phyloP scores from a whole-genome alignment of 1,139 yeast genomes.

The Magnusiomyces magnusii region DNA sequence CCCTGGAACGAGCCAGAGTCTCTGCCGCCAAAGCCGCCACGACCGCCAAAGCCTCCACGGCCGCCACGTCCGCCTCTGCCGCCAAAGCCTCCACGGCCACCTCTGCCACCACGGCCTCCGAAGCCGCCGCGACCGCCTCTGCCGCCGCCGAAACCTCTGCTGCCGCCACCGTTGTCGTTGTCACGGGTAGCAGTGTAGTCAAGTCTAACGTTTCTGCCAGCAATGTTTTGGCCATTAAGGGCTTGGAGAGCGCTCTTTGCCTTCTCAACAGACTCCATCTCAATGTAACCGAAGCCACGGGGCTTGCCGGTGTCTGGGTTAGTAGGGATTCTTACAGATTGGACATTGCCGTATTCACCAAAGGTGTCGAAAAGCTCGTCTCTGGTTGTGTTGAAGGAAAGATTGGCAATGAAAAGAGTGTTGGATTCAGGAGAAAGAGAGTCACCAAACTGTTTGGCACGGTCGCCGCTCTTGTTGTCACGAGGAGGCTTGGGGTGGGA shows the following conservation, averaged over 20 bases:
- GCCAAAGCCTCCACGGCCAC: constrained; percentile 26
- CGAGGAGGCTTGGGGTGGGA: constrained; percentile 70
- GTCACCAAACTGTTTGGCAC: constrained; percentile 13
- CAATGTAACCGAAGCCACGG: constrained; percentile 98
- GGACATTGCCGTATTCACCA: constrained; percentile 68
- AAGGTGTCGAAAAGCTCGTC: constrained; percentile 68
- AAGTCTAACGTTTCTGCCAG: constrained; percentile 90
- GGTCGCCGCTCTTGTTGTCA: constrained; percentile 7
- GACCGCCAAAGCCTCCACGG: constrained; percentile 4
- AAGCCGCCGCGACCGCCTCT: constrained; percentile 43
- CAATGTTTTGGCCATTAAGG: constrained; percentile 80
- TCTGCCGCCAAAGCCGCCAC: constrained; percentile 12
- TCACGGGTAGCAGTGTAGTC: constrained; percentile 93
- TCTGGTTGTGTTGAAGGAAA: constrained; percentile 81
- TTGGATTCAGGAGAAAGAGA: constrained; percentile 46
- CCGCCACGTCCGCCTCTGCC: constrained; percentile 28
- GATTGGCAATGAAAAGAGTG: constrained; percentile 92
- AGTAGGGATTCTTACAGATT: constrained; percentile 92
- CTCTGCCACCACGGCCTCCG: constrained; percentile 31
- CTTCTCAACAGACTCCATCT: constrained; percentile 76
- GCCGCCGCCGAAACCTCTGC: constrained; percentile 41
- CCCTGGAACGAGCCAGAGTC: constrained; percentile 32
- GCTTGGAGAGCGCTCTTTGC: constrained; percentile 87
- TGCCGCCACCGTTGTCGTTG: constrained; percentile 34
- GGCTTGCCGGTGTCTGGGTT: constrained; percentile 99